Base-by-base conservation (phyloP, 495 filamentous ascomycete genomes). In the Aspergillus wentii region DNA sequence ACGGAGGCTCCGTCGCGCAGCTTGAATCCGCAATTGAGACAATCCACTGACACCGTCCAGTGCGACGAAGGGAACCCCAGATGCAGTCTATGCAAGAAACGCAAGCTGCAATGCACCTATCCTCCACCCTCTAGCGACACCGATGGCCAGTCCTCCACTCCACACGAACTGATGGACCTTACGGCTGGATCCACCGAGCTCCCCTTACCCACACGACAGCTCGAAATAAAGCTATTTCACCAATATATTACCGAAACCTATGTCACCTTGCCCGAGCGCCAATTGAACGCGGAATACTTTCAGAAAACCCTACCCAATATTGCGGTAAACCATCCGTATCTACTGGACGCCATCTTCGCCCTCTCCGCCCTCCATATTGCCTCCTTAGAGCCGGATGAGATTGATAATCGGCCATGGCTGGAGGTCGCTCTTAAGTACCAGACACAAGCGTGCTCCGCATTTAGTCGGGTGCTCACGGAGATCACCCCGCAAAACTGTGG, bases 291-390 rank as follows among this genome's bases (percentile, higher is more conserved):
- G 19, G 32, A 60, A 21, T 60, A 75, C 29, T 67, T 69, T 26
- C 63, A 64, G 17, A 52, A 60, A n/a, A 52, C 45, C 4, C 61
- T 71, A 13, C 68, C 69, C 4, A 62, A 61, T 5, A 53, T 72
- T 35, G 72, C 69, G 1, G 58, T 64, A 14, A 43, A 58, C 1
- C 59, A 65, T 41, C 57, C 61, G 1, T 75, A 65, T 35, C 46
- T 74, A 8, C 49, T 75, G 33, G 69, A 74, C 42, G 62, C 60
- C 33, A 54, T 75, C 5, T 49, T 74, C 4, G 70, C 71, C 1
- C 38, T 75, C 5, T 61, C 70, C 4, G 64, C 71, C 4, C 44
- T 72, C 21, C 71, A 75, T 35, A 46, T 76, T 18, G 61, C 62
- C 3, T 58, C 61, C 25, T n/a, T 60, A 2, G 59, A 66, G 25